Conservation (phyloP, 495 filamentous ascomycete genomes). For the Amphirosellinia nigrospora region DNA sequence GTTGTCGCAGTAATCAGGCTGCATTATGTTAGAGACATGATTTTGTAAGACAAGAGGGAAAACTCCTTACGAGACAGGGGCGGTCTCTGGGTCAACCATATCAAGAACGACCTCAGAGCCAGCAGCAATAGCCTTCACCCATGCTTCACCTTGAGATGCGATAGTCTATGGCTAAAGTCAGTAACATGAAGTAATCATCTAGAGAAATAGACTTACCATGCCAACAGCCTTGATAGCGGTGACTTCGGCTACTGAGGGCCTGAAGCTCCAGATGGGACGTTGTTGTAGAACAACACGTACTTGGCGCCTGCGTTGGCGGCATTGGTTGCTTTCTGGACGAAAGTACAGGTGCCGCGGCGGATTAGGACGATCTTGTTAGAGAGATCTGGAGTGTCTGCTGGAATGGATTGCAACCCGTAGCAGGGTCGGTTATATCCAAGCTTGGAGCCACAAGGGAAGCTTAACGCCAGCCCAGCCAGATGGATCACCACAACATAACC, state of each 20-base stretch:
- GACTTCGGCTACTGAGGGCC: constrained; percentile 37
- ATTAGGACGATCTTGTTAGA: constrained; percentile 59
- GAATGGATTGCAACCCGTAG: constrained; percentile 53
- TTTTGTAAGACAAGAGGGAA: neutral
- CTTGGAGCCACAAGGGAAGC: constrained; percentile 57
- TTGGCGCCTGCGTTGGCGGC: constrained; percentile 59
- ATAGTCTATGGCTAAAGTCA: constrained; percentile 40
- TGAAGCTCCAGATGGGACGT: constrained; percentile 41
- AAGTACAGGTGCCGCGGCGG: constrained; percentile 59
- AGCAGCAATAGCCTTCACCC: constrained; percentile 46
- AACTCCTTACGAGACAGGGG: constrained; percentile 40
- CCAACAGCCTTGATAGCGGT: constrained; percentile 42
- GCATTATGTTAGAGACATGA: constrained; percentile 25
- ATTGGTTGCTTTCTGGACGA: constrained; percentile 55
- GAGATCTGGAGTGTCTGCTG: constrained; percentile 56
- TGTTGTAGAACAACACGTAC: constrained; percentile 63
- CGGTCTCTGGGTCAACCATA: constrained; percentile 50
- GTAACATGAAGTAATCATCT: constrained; percentile 1
- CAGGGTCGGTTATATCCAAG: constrained; percentile 53
- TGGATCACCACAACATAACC: constrained; percentile 49
- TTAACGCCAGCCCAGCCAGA: constrained; percentile 46
- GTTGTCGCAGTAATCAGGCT: constrained; percentile 43
- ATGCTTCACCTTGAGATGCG: constrained; percentile 50
- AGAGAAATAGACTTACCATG: constrained; percentile 41
- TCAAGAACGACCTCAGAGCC: constrained; percentile 49